phyloP scores from a whole-genome alignment of 2,329 filamentous ascomycete species.

The Ophiostoma triangulosporum region DNA sequence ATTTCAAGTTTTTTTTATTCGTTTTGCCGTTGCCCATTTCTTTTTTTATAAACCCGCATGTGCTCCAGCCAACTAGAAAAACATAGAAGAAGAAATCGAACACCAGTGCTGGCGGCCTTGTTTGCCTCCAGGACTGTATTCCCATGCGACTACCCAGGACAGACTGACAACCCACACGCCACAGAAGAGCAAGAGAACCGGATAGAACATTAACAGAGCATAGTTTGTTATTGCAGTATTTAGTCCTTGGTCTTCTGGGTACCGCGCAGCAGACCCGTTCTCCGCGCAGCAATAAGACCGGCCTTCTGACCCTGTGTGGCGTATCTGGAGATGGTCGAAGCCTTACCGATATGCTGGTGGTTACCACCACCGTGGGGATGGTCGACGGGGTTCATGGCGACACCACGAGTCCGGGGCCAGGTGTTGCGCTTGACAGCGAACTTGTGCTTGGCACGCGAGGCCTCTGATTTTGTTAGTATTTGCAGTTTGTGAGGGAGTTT shows the following conservation, averaged over 20 bases:
- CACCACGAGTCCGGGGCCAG: slow-evolving; percentile 99
- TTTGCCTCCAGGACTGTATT: neutral
- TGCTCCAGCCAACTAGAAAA: slow-evolving; percentile 4
- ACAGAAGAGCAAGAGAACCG: neutral
- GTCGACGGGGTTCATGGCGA: slow-evolving; percentile 99
- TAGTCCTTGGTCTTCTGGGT: slow-evolving; percentile 99
- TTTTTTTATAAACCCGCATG: slow-evolving; percentile 3
- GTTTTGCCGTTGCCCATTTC: neutral
- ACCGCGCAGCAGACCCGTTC: slow-evolving; percentile 99
- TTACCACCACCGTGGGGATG: slow-evolving; percentile 99
- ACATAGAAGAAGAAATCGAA: neutral
- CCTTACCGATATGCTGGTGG: slow-evolving; percentile 99
- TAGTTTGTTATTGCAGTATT: slow-evolving; percentile 23
- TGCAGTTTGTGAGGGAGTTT: no score
- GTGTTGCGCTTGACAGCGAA: slow-evolving; percentile 99
- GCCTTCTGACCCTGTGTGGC: slow-evolving; percentile 98
- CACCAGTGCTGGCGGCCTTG: neutral
- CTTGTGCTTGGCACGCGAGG: slow-evolving; percentile 99
- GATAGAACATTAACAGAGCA: neutral
- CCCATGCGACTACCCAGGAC: slow-evolving; percentile 2
- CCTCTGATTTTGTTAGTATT: slow-evolving; percentile 49
- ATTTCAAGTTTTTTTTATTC: slow-evolving; percentile 1
- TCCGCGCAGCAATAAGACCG: slow-evolving; percentile 98
- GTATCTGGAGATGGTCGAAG: slow-evolving; percentile 97
- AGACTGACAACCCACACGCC: neutral